phyloP scores from a whole-genome alignment of 1,284 basidiomycete species.

The Pascua sp. region DNA sequence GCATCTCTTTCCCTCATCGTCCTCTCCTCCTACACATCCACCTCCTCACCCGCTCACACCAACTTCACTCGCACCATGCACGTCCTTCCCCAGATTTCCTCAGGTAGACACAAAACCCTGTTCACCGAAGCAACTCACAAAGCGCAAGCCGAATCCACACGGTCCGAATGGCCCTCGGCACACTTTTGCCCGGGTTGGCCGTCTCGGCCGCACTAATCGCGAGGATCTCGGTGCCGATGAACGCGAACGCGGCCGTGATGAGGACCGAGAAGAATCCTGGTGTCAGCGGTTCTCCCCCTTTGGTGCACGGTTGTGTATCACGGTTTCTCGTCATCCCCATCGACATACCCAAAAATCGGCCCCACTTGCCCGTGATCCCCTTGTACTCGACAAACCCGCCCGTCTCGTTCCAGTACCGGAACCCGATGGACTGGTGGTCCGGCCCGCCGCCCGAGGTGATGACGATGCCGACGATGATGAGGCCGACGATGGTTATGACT shows the following conservation, averaged over 20 bases:
- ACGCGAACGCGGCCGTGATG: conserved; percentile 14
- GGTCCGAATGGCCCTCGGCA: conserved; percentile 68
- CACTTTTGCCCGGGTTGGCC: conserved; percentile 65
- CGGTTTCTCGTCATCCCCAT: too few relatives aligned
- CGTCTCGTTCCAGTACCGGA: conserved; percentile 53
- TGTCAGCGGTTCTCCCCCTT: too few relatives aligned
- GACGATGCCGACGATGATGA: conserved; percentile 60
- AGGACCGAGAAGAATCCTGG: background rate
- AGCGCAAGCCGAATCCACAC: conserved; percentile 63
- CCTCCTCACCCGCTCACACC: too few relatives aligned
- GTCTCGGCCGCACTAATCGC: conserved; percentile 51
- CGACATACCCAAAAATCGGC: conserved; percentile 33
- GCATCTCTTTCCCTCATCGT: too few relatives aligned
- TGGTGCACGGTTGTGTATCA: background rate
- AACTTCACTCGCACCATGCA: too few relatives aligned
- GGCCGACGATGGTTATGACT: conserved; percentile 64
- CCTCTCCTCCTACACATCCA: too few relatives aligned
- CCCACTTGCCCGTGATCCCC: conserved; percentile 52
- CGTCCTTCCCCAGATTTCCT: too few relatives aligned
- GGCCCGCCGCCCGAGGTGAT: conserved; percentile 55
- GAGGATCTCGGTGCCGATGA: conserved; percentile 41
- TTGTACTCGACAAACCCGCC: conserved; percentile 48
- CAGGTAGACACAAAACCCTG: too few relatives aligned
- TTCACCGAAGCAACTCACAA: background rate
- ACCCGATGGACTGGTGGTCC: conserved; percentile 45